phyloP scores from a whole-genome alignment of 23 red algal species.

The Gracilaria vermiculophylla region DNA sequence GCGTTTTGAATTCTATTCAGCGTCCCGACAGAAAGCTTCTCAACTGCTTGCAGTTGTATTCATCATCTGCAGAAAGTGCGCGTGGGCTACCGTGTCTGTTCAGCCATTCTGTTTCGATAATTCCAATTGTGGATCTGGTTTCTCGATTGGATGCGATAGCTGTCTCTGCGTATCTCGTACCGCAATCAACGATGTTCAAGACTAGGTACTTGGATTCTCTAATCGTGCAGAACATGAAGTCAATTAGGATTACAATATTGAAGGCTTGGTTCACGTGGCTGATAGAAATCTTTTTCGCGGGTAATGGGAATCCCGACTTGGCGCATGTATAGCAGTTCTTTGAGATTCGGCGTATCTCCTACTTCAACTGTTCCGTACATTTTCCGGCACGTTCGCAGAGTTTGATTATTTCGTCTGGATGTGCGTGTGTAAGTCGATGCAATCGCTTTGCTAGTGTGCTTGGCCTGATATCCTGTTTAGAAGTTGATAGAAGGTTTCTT shows the following conservation, averaged over 20 bases:
- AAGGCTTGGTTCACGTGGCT: conserved; percentile 27
- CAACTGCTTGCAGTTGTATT: not conserved
- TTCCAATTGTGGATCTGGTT: not conserved
- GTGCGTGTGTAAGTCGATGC: conserved; percentile 25
- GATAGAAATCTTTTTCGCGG: conserved; percentile 18
- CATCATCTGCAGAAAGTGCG: not conserved
- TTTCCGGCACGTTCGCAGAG: not conserved
- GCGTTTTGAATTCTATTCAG: not conserved
- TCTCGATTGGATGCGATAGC: not conserved
- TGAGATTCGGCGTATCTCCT: not conserved
- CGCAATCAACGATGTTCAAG: not conserved
- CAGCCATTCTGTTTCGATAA: not conserved
- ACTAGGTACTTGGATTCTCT: not conserved
- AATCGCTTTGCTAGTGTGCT: conserved; percentile 1
- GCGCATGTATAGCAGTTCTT: not conserved
- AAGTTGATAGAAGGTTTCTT: not conserved
- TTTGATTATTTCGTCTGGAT: not conserved
- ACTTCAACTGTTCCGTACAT: not conserved
- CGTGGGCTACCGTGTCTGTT: not conserved
- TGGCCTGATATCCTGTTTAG: not conserved
- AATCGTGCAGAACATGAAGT: not conserved
- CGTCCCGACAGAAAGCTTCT: not conserved
- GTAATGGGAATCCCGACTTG: conserved; percentile 9
- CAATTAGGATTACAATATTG: conserved; percentile 27
- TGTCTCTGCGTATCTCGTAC: not conserved